Percentiles rank a stretch among this genome's conserved stretches.
Conservation (phyloP, 2,329 filamentous ascomycete genomes). For the Talaromyces sp. region DNA sequence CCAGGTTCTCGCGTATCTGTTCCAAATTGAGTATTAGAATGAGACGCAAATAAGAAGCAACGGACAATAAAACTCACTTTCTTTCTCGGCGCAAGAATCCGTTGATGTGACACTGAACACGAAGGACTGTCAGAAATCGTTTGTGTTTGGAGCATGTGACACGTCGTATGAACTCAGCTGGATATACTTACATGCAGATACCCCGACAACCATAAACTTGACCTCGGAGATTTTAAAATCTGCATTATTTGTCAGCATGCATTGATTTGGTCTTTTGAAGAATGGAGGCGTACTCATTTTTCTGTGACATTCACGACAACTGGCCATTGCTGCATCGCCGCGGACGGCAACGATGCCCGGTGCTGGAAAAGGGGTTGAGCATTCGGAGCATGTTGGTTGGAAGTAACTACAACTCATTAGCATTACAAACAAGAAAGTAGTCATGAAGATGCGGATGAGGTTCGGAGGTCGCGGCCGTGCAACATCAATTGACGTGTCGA, state of each 20-base stretch:
- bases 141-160: not conserved
- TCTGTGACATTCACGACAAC: slow-evolving; percentile 75
- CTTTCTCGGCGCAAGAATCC: slow-evolving; percentile 14
- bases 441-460: too few relatives aligned
- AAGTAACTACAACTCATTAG: slow-evolving; percentile 60
- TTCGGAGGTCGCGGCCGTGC: not conserved
- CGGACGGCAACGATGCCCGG: slow-evolving; percentile 69
- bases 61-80: slow-evolving; percentile 14
- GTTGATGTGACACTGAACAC: slow-evolving; percentile 16
- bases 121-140: not conserved
- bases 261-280: not conserved
- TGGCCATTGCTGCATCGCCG: slow-evolving; percentile 69
- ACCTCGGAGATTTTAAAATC: slow-evolving; percentile 71
- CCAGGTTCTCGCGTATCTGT: slow-evolving; percentile 48
- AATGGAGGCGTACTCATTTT: slow-evolving; percentile 61
- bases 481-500: slow-evolving; percentile 6
- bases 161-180: not conserved
- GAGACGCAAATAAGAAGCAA: not conserved
- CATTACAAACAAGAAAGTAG: too few relatives aligned
- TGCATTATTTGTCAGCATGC: slow-evolving; percentile 13
- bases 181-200: slow-evolving; percentile 47
- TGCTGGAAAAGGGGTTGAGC: slow-evolving; percentile 64
- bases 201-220: slow-evolving; percentile 71
- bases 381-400: slow-evolving; percentile 72
- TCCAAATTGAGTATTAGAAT: not conserved